Evolutionary conservation across 345 rosid genomes (phyloP), one percentile per base, ranked within the genome.

Genomic region (Clausena lansium): DNA sequence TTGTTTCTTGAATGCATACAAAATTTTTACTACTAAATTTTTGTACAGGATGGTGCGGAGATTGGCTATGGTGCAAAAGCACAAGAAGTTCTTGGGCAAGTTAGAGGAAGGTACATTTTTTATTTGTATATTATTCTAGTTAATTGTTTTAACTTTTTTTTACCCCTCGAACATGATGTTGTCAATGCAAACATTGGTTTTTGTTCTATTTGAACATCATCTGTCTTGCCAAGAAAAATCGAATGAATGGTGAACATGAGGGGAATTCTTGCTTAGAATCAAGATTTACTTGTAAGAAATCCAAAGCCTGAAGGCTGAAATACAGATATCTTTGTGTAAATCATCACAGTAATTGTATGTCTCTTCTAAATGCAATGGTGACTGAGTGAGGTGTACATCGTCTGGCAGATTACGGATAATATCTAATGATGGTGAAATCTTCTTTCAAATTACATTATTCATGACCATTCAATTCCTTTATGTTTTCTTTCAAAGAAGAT

Each of bases 31-130:
- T n/a, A 0, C 14, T 19, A 1, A 67, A 14, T 71, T 50, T 64
- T 71, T 50, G 32, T 27, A 38, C 84, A 94, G 99, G 88, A 76
- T 80, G 97, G 97, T 76, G 98, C 98, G 7, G 97, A 89, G 33
- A 65, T 1, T 65, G 99, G 98, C 27, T 97, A 90, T 85, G 99
- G 99, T 81, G 96, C 96, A 75, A 97, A 91, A 86, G 98, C 99
- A 57, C 94, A 94, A 83, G 95, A 91, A 83, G 79, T 94, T 85
- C 94, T 94, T 47, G 98, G 97, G 45, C 95, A 90, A 94, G 99
- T 97, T 66, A 89, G 85, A 86, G 99, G 99, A 85, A 96, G 92
- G 99, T 97, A 88, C 63, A 54, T 25, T 54, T 24, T 66, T 36
- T 33, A 2, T 9, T 4, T 19, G 25, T 11, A 0, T 66, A 61